Percentiles rank a stretch among this genome's conserved stretches.
These are phyloP conservation scores for Alectoria sarmentosa DNA, from an alignment of 495 filamentous ascomycete species.

Conservation along the genomic window DNA sequence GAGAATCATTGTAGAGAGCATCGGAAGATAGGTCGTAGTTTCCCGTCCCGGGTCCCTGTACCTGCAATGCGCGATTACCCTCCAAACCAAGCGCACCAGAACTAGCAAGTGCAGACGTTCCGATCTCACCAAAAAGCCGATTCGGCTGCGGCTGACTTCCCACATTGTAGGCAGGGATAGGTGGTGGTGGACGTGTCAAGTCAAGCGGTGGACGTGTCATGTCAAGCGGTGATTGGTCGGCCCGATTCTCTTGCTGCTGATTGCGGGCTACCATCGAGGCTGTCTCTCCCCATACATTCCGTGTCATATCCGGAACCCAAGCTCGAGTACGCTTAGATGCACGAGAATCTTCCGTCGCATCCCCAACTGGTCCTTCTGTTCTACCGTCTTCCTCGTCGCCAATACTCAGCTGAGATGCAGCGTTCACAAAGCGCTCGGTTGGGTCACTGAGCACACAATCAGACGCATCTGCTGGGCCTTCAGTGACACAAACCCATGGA, in stretches of 20 bases:
- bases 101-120: slow-evolving; percentile 60
- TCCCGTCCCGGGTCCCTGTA: slow-evolving; percentile 14
- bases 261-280: not conserved
- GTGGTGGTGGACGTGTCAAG: not conserved
- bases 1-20: slow-evolving; percentile 15
- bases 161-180: not conserved
- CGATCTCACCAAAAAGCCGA: slow-evolving; percentile 78
- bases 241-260: not conserved
- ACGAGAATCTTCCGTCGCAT: slow-evolving; percentile 31
- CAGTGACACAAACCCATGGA: slow-evolving; percentile 51
- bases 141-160: slow-evolving; percentile 28
- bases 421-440: slow-evolving; percentile 44
- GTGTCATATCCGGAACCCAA: not conserved
- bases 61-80: slow-evolving; percentile 26
- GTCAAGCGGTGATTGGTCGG: not conserved
- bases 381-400: slow-evolving; percentile 35
- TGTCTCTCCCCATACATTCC: not conserved
- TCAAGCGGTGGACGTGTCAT: not conserved
- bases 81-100: slow-evolving; percentile 42
- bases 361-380: slow-evolving; percentile 37
- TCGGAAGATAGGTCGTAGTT: slow-evolving; percentile 38
- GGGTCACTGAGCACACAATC: slow-evolving; percentile 24
- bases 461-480: slow-evolving; percentile 38
- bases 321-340: slow-evolving; percentile 12
- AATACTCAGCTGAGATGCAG: slow-evolving; percentile 54